Conservation (phyloP, 345 rosid species). For the Eucalyptus pauciflora region DNA sequence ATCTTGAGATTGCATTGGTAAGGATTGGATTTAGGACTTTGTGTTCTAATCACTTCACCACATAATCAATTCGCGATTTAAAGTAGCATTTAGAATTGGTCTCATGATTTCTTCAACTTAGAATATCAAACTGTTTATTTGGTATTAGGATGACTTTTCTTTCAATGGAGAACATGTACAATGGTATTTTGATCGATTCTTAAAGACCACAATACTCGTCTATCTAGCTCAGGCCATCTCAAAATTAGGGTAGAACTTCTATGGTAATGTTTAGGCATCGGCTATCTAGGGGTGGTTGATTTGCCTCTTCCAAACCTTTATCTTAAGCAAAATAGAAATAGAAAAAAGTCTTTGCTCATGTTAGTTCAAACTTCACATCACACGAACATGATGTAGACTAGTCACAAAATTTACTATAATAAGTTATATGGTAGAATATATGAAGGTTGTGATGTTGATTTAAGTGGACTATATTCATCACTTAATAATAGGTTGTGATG, state of each 20-base stretch:
- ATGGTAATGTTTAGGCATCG: neutral
- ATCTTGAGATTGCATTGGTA: neutral
- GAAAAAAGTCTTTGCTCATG: neutral
- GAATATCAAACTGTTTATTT: neutral
- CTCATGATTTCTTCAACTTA: neutral
- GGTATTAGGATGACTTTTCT: neutral
- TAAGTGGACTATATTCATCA: neutral
- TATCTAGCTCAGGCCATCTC: neutral
- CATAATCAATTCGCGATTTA: accelerated
- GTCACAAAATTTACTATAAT: neutral
- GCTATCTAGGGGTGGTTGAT: neutral
- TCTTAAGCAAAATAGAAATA: neutral
- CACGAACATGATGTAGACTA: neutral
- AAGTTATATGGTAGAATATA: neutral
- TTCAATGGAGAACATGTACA: neutral
- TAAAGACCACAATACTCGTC: neutral
- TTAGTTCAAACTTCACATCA: neutral
- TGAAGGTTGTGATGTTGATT: neutral
- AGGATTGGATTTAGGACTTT: neutral
- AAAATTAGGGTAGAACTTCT: neutral
- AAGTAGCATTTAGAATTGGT: neutral
- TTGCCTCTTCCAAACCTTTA: neutral
- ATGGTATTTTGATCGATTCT: neutral
- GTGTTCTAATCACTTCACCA: neutral
- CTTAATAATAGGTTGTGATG: neutral